A percentile compares a stretch with the other conserved stretches of the same genome.
Conservation (phyloP, 805 yeast species). For the Candida methanosorbosa region DNA sequence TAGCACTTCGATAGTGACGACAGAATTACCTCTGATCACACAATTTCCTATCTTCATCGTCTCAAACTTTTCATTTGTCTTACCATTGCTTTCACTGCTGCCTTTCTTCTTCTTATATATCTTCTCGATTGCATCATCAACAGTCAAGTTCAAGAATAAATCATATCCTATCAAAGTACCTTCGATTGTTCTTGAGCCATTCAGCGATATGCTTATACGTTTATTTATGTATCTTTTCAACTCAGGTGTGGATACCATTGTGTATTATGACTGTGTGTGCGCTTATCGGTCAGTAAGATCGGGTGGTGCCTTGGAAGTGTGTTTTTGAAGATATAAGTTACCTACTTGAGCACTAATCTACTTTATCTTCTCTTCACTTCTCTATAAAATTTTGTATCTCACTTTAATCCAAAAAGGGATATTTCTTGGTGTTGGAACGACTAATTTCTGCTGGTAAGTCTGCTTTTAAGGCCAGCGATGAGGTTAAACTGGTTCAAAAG, state of each 20-base stretch:
- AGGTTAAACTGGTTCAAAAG: no score
- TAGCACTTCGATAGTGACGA: constrained; percentile 39
- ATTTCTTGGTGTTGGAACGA: no score
- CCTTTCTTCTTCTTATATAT: constrained; percentile 2
- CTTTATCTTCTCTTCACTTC: no score
- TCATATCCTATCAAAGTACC: constrained; percentile 86
- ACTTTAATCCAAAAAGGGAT: no score
- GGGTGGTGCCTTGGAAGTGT: no score
- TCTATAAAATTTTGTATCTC: no score
- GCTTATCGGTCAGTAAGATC: no score
- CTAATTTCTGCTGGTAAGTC: no score
- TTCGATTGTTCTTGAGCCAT: constrained; percentile 69
- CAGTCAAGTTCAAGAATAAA: constrained; percentile 31
- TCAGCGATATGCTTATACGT: constrained; percentile 62
- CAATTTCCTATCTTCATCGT: constrained; percentile 21
- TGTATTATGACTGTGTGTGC: no score
- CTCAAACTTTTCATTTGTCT: constrained; percentile 4
- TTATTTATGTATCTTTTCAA: constrained; percentile 65
- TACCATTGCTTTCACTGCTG: constrained; percentile 1
- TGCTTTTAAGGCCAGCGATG: no score
- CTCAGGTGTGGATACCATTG: constrained; percentile 27
- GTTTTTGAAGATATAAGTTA: no score
- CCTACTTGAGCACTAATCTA: no score
- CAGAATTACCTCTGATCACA: constrained; percentile 46
- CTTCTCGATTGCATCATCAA: constrained; percentile 18